Conservation (phyloP, 305 asterid species). For the Petunia hybrid region DNA sequence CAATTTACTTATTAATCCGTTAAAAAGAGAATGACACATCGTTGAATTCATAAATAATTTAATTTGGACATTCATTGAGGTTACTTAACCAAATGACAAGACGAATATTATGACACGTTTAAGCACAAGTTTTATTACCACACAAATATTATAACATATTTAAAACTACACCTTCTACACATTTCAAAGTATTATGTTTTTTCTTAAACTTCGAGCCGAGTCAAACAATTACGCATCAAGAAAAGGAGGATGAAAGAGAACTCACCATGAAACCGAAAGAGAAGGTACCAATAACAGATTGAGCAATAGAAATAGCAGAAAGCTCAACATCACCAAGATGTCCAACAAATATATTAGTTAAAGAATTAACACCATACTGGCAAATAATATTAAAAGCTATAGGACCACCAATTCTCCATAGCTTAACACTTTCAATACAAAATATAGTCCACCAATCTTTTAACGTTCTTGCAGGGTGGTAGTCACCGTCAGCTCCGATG, state of each 20-base stretch:
- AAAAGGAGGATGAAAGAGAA: neutral
- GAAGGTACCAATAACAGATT: constrained; percentile 64
- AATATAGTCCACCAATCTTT: constrained; percentile 56
- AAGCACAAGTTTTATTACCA: too few relatives aligned
- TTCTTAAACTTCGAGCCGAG: too few relatives aligned
- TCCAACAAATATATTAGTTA: constrained; percentile 67
- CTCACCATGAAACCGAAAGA: constrained; percentile 79
- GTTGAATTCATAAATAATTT: too few relatives aligned
- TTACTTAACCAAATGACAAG: too few relatives aligned
- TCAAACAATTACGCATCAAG: neutral
- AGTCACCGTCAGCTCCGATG: constrained; percentile 63
- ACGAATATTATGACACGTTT: too few relatives aligned
- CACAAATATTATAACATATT: too few relatives aligned
- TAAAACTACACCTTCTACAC: too few relatives aligned
- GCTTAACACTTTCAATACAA: constrained; percentile 60
- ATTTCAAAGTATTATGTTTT: too few relatives aligned
- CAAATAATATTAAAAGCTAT: constrained; percentile 70
- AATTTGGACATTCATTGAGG: too few relatives aligned
- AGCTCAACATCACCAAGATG: constrained; percentile 79
- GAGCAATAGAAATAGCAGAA: constrained; percentile 72
- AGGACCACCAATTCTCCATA: constrained; percentile 75
- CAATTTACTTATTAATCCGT: too few relatives aligned
- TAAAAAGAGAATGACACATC: too few relatives aligned
- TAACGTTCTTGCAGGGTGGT: constrained; percentile 48
- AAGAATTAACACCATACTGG: constrained; percentile 56